These are phyloP conservation scores for Aspergillus egyptiacus DNA, from an alignment of 495 filamentous ascomycete species.

Conservation along the genomic window DNA sequence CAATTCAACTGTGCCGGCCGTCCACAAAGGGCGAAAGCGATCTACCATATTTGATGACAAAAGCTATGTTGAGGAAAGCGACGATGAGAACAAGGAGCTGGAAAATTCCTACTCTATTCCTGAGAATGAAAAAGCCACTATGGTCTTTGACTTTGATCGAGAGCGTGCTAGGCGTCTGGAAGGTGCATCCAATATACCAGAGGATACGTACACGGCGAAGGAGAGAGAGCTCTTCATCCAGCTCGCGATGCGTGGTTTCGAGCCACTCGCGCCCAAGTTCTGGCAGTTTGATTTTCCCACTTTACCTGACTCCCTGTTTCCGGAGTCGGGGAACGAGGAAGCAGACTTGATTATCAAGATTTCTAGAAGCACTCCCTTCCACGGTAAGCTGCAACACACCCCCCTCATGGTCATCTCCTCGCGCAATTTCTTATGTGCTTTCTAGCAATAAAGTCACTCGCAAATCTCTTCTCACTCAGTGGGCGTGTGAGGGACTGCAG, in stretches of 20 bases:
- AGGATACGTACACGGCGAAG: constrained; percentile 38
- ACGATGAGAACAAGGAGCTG: constrained; percentile 6
- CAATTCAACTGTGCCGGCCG: no score
- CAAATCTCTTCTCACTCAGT: constrained; percentile 32
- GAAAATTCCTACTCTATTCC: constrained; percentile 9
- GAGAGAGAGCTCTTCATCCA: constrained; percentile 51
- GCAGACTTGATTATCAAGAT: constrained; percentile 44
- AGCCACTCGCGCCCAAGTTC: constrained; percentile 48
- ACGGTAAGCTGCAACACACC: constrained; percentile 23
- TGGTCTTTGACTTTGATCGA: constrained; percentile 25
- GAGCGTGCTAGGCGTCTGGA: constrained; percentile 29
- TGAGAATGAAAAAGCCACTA: constrained; percentile 17
- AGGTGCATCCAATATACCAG: constrained; percentile 22
- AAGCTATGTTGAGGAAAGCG: not conserved
- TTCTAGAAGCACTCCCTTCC: constrained; percentile 27
- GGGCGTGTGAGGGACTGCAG: constrained; percentile 37
- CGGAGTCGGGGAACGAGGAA: constrained; percentile 23
- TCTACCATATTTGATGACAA: not conserved
- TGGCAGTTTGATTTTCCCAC: constrained; percentile 59
- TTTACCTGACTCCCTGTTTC: constrained; percentile 54
- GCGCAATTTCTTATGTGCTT: not conserved
- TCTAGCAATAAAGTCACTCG: constrained; percentile 35
- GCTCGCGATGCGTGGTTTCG: constrained; percentile 52
- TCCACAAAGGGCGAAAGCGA: not conserved
- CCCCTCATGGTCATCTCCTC: not conserved